Base-by-base conservation (phyloP, 192 early-diverging fungal species). In the Coemansia asiatica region DNA sequence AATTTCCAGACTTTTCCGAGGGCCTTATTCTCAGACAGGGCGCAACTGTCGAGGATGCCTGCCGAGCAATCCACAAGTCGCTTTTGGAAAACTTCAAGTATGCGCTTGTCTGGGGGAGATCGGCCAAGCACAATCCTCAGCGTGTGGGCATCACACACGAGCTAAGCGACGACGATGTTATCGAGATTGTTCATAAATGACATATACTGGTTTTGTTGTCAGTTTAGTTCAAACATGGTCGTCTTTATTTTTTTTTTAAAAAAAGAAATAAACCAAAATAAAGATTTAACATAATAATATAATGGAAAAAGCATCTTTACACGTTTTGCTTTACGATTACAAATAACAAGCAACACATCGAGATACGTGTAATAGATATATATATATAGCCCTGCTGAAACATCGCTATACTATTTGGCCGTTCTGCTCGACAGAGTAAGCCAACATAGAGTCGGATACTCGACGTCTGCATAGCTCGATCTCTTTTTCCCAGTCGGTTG, bases 41-140 rank as follows among this genome's bases (percentile, higher is more conserved):
- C 31, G 88, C 91, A 2, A 88, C 88, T 7, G 84, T 92, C 53
- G 91, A 94, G 71, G 90, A 93, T 53, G 90, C 90, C 54, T 98
- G 96, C 70, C 88, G 89, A 55, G 85, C 85, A 53, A 90, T 99
- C 60, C 97, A 99, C 83, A 88, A 92, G 80, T 86, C 88, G 13
- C 69, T 99, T 68, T 88, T 86, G 9, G 88, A 88, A 54, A 87
- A 92, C 47, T 97, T 99, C 85, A 91, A 91, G 82, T 98, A 94
- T 74, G 97, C 97, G 2, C 83, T 99, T 38, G 95, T 99, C 13
- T 99, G 97, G 97, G 94, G 94, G 28, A 87, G 84, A 46, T 96
- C 94, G 16, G 88, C 97, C 58, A 99, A 99, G 72, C 95, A 99
- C 81, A 94, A 89, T 69, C 97, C 97, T 27, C 97, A 99, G 76